Percentiles rank a stretch among this genome's conserved stretches.
phyloP scores from a whole-genome alignment of 768 basidiomycete genomes.

The Phaeolepiota aurea region DNA sequence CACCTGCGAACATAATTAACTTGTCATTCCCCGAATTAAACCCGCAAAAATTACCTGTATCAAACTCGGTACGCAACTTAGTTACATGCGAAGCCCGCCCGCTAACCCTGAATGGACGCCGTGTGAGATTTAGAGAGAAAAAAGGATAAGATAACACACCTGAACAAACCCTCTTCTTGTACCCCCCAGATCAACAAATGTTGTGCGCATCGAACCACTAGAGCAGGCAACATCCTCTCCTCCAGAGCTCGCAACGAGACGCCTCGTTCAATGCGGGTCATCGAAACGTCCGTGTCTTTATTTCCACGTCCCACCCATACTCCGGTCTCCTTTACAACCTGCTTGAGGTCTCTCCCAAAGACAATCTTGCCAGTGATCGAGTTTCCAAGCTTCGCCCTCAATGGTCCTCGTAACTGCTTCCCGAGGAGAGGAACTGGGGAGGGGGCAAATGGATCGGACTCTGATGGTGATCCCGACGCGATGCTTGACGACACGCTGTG shows the following conservation, averaged over 20 bases:
- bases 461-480: conserved; percentile 33
- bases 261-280: conserved; percentile 13
- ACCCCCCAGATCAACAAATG: conserved; percentile 79
- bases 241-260: conserved; percentile 31
- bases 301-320: conserved; percentile 13
- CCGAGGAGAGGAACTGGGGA: conserved; percentile 46
- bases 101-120: conserved; percentile 46
- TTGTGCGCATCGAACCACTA: conserved; percentile 77
- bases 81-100: conserved; percentile 78
- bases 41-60: conserved; percentile 41
- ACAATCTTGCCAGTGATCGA: conserved; percentile 42
- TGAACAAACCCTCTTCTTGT: conserved; percentile 80
- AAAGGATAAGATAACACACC: conserved; percentile 36
- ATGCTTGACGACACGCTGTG: conserved; percentile 45
- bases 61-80: conserved; percentile 73
- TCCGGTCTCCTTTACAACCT: conserved; percentile 20
- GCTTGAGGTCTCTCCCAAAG: conserved; percentile 54
- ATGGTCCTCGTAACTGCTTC: conserved; percentile 44
- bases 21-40: background rate
- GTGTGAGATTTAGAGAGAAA: conserved; percentile 7
- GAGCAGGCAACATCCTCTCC: conserved; percentile 53
- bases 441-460: conserved; percentile 35
- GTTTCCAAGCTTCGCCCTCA: conserved; percentile 24
- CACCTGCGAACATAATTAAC: conserved; percentile 37
- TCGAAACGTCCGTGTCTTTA: conserved; percentile 7